These are phyloP conservation scores for Cenchrus americanus DNA, from an alignment of 176 grass and related monocot genomes.

Conservation along the genomic window DNA sequence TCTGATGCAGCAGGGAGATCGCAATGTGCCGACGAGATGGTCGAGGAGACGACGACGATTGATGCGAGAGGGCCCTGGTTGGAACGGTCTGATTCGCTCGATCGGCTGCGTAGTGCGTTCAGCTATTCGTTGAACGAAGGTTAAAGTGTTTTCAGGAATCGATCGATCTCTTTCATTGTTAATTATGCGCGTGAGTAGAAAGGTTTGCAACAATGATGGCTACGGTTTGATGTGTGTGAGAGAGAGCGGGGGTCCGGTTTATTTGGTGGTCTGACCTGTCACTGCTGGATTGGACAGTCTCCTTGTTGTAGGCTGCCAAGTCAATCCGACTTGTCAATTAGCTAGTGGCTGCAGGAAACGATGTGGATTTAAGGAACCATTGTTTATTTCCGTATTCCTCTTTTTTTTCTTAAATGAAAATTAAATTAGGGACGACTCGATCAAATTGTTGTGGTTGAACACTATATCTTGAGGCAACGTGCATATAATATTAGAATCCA, in stretches of 20 bases:
- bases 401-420: background rate
- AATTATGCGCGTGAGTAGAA: constrained; percentile 13
- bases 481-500: background rate
- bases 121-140: background rate
- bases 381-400: background rate
- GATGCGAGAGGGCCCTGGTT: background rate
- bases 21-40: background rate
- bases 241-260: background rate
- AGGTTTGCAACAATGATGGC: constrained; percentile 13
- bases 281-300: constrained; percentile 22
- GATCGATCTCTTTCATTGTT: constrained; percentile 6
- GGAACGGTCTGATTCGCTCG: constrained; percentile 36
- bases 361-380: background rate
- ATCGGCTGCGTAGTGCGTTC: constrained; percentile 24
- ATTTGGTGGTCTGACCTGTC: constrained; percentile 39
- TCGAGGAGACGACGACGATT: background rate
- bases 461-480: background rate
- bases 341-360: constrained; percentile 8
- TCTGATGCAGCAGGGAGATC: too few relatives aligned
- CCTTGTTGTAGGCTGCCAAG: background rate
- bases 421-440: background rate
- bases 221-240: background rate
- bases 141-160: constrained; percentile 15
- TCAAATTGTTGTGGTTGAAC: background rate
- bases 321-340: constrained; percentile 37